Evolutionary conservation across 345 rosid species (phyloP).

Genomic region (Salix brachista): DNA sequence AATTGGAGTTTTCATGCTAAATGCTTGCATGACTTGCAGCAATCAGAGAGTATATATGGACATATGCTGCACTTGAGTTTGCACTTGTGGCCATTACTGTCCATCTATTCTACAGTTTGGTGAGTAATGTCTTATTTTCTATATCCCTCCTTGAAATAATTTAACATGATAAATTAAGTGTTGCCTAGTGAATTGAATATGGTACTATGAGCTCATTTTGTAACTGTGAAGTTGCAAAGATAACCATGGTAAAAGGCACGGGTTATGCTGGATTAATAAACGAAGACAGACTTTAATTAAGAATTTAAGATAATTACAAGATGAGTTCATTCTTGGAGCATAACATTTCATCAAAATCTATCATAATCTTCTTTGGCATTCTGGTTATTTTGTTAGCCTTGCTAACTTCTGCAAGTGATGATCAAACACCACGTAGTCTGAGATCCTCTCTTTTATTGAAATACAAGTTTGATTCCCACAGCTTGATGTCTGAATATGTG

Average conservation of each 20-base stretch:
- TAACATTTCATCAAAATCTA: not conserved
- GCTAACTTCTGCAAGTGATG: not conserved
- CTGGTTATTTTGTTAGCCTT: not conserved
- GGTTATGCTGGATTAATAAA: not conserved
- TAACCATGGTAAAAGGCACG: not conserved
- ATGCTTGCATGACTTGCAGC: slow-evolving; percentile 43
- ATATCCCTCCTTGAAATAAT: too few relatives aligned
- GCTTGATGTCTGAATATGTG: not conserved
- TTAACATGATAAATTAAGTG: too few relatives aligned
- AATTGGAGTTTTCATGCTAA: not conserved
- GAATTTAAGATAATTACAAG: not conserved
- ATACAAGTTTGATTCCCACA: not conserved
- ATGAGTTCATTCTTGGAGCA: not conserved
- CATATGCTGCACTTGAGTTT: slow-evolving; percentile 86
- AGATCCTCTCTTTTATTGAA: not conserved
- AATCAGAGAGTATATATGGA: slow-evolving; percentile 80
- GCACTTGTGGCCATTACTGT: slow-evolving; percentile 61
- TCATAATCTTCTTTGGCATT: not conserved
- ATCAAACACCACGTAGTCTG: not conserved
- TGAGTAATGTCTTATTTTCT: slow-evolving; percentile 29
- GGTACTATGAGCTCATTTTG: not conserved
- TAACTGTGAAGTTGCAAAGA: not conserved
- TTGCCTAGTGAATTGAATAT: too few relatives aligned
- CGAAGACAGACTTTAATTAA: not conserved
- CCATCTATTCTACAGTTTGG: slow-evolving; percentile 56